Percentiles rank a stretch among this genome's conserved stretches.
Evolutionary conservation across 2,329 filamentous ascomycete genomes (phyloP).

Genomic region (Calonectria naviculata): DNA sequence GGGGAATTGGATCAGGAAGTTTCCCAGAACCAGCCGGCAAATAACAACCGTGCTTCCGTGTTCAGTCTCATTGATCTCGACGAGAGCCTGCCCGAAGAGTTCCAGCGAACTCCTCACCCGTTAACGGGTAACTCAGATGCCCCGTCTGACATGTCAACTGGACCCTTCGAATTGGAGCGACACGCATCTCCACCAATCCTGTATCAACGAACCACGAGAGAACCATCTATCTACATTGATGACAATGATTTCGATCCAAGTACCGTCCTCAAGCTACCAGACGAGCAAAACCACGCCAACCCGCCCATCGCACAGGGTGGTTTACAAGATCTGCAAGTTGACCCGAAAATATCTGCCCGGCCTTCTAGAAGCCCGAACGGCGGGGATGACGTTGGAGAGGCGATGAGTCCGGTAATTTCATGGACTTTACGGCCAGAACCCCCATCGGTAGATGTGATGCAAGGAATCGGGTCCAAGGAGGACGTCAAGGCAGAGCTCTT

Average conservation of each 20-base stretch:
- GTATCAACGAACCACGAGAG: conserved; percentile 52
- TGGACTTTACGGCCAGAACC: neutral
- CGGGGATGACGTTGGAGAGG: neutral
- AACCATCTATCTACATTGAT: conserved; percentile 66
- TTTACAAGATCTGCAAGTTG: conserved; percentile 37
- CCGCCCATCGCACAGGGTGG: neutral
- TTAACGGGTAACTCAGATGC: conserved; percentile 71
- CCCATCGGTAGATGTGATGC: neutral
- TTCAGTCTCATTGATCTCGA: conserved; percentile 66
- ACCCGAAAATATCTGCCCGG: conserved; percentile 69
- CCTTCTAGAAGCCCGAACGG: conserved; percentile 59
- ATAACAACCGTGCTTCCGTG: conserved; percentile 54
- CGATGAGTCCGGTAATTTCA: neutral
- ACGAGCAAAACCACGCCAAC: too few relatives aligned
- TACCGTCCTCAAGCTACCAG: neutral
- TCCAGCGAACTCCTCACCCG: conserved; percentile 62
- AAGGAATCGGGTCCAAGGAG: neutral
- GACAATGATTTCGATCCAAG: neutral
- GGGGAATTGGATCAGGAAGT: conserved; percentile 59
- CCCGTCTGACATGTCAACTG: conserved; percentile 65
- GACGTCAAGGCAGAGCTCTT: conserved; percentile 52
- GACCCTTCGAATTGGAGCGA: conserved; percentile 72
- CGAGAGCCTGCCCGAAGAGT: conserved; percentile 63
- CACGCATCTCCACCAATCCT: conserved; percentile 66
- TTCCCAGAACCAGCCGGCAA: conserved; percentile 45